phyloP scores from a whole-genome alignment of 2,329 filamentous ascomycete species.

The Aureobasidium mangrovei region DNA sequence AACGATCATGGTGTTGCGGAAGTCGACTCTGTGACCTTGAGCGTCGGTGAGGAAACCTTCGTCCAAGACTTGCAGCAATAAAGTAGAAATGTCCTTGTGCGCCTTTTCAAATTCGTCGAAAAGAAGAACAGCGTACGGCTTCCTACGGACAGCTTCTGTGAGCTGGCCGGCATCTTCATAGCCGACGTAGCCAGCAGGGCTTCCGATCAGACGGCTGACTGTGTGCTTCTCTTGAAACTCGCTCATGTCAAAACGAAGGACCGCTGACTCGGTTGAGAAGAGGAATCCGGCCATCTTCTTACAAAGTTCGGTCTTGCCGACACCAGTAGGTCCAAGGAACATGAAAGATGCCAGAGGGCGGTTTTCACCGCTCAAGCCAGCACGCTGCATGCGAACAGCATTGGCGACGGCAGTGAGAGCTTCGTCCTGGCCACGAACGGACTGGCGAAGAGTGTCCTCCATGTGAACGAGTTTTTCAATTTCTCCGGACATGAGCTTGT shows the following conservation, averaged over 20 bases:
- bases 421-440: constrained; percentile 87
- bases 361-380: constrained; percentile 85
- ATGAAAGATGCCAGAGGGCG: constrained; percentile 90
- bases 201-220: constrained; percentile 83
- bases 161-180: constrained; percentile 96
- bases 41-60: constrained; percentile 93
- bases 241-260: constrained; percentile 93
- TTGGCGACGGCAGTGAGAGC: constrained; percentile 85
- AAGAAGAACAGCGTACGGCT: constrained; percentile 87
- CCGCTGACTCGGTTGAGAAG: constrained; percentile 83
- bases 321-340: constrained; percentile 93
- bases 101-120: constrained; percentile 99
- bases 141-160: constrained; percentile 87
- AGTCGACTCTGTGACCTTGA: constrained; percentile 94
- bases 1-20: constrained; percentile 92
- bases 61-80: constrained; percentile 88
- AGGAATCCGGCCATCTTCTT: constrained; percentile 91
- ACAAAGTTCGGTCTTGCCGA: constrained; percentile 94
- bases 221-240: constrained; percentile 98
- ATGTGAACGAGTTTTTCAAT: constrained; percentile 92
- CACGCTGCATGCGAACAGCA: constrained; percentile 86
- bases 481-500: constrained; percentile 85
- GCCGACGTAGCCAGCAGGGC: constrained; percentile 88
- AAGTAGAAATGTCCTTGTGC: constrained; percentile 84
- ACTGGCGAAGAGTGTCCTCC: constrained; percentile 79